These are phyloP conservation scores for Cytospora chrysosperma DNA, from an alignment of 2,329 filamentous ascomycete species.

Conservation along the genomic window DNA sequence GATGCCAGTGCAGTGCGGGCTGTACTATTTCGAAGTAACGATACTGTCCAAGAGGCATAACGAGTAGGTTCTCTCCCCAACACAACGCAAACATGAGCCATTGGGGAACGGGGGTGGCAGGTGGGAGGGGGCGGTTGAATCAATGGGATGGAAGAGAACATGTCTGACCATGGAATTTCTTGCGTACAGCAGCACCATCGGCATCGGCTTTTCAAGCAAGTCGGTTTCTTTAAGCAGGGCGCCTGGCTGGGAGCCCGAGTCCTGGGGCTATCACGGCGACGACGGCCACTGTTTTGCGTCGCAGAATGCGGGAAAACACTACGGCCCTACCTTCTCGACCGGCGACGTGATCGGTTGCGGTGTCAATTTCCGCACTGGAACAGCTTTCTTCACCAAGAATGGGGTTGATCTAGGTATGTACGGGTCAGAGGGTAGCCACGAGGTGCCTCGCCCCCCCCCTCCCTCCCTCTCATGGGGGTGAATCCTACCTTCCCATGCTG, in stretches of 20 bases:
- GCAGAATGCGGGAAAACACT: constrained; percentile 55
- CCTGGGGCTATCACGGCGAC: constrained; percentile 69
- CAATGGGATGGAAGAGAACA: background rate
- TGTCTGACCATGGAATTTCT: background rate
- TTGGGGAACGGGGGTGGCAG: no score
- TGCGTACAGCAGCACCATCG: constrained; percentile 54
- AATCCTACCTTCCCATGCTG: constrained; percentile 25
- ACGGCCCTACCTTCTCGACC: constrained; percentile 54
- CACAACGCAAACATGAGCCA: constrained; percentile 4
- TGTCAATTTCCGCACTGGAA: constrained; percentile 62
- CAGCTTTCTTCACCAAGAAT: constrained; percentile 70
- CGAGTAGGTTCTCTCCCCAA: constrained; percentile 46
- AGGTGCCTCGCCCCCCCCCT: background rate
- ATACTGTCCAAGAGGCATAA: constrained; percentile 52
- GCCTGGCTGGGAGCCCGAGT: constrained; percentile 66
- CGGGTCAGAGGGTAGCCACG: constrained; percentile 16
- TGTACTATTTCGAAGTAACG: constrained; percentile 87
- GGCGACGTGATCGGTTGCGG: constrained; percentile 64
- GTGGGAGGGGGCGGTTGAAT: no score
- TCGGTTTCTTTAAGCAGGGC: constrained; percentile 53
- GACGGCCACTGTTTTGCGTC: constrained; percentile 62
- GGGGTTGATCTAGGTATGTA: constrained; percentile 54
- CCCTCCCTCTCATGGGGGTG: background rate
- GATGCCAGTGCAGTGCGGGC: constrained; percentile 85
- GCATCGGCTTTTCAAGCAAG: constrained; percentile 60